Percentiles rank a stretch among this genome's conserved stretches.
These are phyloP conservation scores for Hysterangium stoloniferum DNA, from an alignment of 768 basidiomycete species.

Conservation along the genomic window DNA sequence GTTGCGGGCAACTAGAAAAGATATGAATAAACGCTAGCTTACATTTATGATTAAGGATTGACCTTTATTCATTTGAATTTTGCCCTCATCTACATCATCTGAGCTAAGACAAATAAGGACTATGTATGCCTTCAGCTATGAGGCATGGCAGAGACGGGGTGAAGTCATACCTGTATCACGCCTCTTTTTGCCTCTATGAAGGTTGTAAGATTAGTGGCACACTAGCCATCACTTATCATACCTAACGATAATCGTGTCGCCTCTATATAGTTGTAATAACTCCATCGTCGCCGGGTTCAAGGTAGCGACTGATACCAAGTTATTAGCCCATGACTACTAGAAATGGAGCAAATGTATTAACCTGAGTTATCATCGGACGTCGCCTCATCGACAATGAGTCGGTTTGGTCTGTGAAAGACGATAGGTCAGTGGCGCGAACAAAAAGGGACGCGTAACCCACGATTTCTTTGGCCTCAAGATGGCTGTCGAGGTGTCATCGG, in stretches of 20 bases:
- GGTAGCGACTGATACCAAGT: slow-evolving; percentile 61
- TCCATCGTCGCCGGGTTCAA: slow-evolving; percentile 98
- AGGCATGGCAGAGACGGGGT: not conserved
- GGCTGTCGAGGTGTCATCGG: slow-evolving; percentile 88
- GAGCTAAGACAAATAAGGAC: slow-evolving; percentile 94
- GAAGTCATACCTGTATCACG: slow-evolving; percentile 57
- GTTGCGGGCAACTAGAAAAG: slow-evolving; percentile 78
- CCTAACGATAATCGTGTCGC: slow-evolving; percentile 94
- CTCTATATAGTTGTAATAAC: slow-evolving; percentile 83
- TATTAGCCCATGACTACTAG: slow-evolving; percentile 13
- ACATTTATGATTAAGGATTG: slow-evolving; percentile 12
- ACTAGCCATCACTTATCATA: slow-evolving; percentile 27
- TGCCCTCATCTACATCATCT: slow-evolving; percentile 96
- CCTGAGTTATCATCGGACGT: slow-evolving; percentile 94
- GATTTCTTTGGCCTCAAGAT: slow-evolving; percentile 97
- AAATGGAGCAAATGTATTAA: slow-evolving; percentile 25
- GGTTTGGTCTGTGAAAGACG: slow-evolving; percentile 70
- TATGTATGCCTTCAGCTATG: slow-evolving; percentile 9
- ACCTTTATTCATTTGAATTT: slow-evolving; percentile 95
- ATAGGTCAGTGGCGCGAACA: slow-evolving; percentile 15
- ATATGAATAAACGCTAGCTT: not conserved
- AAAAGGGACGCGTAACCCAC: slow-evolving; percentile 45
- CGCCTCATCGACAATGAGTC: slow-evolving; percentile 94
- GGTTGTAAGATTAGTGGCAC: not conserved
- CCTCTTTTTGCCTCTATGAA: slow-evolving; percentile 86